Evolutionary conservation across 2,329 filamentous ascomycete species (phyloP), one percentile per base, ranked within the genome.

Genomic region (Venturia pyrina): DNA sequence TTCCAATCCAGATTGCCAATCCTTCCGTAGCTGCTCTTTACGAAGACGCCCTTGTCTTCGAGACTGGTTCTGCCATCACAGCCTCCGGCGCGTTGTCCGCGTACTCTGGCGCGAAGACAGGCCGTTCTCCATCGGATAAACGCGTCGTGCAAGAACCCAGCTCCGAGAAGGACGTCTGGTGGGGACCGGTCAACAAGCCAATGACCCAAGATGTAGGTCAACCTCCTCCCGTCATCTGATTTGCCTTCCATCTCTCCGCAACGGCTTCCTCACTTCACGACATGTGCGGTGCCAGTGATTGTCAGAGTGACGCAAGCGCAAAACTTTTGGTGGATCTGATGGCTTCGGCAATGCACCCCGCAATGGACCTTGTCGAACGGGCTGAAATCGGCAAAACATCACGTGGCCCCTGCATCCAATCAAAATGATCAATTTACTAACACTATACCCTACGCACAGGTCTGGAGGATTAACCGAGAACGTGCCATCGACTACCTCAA

Each of bases 381-480:
- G 50, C 44, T 53, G 17, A 8, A 57, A 32, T 24, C 63, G 63
- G 63, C 63, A 65, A 59, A 32, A 8, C 37, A 10, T 59, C 37
- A 57, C 63, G 40, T 59, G 63, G n/a, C 32, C 10, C 46, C 21
- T 21, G 53, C 48, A 32, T 10, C 46, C 48, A 57, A 65, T 43
- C 41, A 43, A 15, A 46, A 11, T 0, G 5, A 40, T 37, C 68
- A 69, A 69, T 73, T 75, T 71, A 75, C 73, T 65, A 67, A 70
- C 63, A 37, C 10, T 15, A 56, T 62, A n/a, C n/a, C 62, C 21
- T 67, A n/a, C n/a, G n/a, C n/a, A n/a, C n/a, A 99, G 95, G 93
- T 98, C 78, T 99, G 95, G 95, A 91, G 92, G 75, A 99, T 99
- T 83, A 99, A 99, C 87, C 89, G 95, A 73, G 95, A 99, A 80